Percentiles rank a stretch among this genome's conserved stretches.
Conservation (phyloP, 257 asterid species). For the Marsdenia floribunda region DNA sequence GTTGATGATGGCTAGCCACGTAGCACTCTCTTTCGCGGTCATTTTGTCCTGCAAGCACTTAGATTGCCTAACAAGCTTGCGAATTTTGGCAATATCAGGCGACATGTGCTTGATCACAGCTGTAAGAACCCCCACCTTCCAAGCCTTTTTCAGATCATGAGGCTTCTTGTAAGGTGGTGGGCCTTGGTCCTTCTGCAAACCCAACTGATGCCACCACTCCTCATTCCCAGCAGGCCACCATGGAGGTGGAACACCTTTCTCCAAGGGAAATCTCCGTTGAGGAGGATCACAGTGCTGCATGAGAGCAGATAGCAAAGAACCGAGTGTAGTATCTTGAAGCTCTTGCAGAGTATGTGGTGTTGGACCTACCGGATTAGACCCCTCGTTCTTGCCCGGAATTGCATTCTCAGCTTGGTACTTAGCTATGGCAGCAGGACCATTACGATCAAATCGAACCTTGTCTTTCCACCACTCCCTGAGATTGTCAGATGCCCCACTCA, state of each 20-base stretch:
- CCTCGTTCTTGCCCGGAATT: conserved; percentile 43
- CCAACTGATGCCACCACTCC: conserved; percentile 88
- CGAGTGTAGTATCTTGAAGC: conserved; percentile 86
- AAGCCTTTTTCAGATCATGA: conserved; percentile 77
- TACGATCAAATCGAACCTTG: conserved; percentile 72
- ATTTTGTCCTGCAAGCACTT: conserved; percentile 90
- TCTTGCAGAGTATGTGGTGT: conserved; percentile 81
- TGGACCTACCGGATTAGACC: conserved; percentile 38
- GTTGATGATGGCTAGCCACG: conserved; percentile 73
- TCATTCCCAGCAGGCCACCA: conserved; percentile 93
- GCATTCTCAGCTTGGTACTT: conserved; percentile 55
- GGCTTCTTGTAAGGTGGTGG: conserved; percentile 94
- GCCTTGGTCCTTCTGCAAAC: conserved; percentile 55
- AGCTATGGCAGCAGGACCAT: conserved; percentile 76
- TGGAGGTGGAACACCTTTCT: conserved; percentile 82
- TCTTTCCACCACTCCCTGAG: conserved; percentile 97
- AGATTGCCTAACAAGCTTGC: conserved; percentile 76
- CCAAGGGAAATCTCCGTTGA: conserved; percentile 80
- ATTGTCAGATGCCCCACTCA: conserved; percentile 83
- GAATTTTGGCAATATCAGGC: conserved; percentile 77
- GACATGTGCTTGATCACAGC: conserved; percentile 85
- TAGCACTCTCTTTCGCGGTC: conserved; percentile 90
- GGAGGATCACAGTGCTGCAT: conserved; percentile 96
- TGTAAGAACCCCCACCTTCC: conserved; percentile 81
- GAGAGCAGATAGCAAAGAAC: conserved; percentile 71